phyloP scores from a whole-genome alignment of 2,329 filamentous ascomycete species.

The Cytospora piceicola region DNA sequence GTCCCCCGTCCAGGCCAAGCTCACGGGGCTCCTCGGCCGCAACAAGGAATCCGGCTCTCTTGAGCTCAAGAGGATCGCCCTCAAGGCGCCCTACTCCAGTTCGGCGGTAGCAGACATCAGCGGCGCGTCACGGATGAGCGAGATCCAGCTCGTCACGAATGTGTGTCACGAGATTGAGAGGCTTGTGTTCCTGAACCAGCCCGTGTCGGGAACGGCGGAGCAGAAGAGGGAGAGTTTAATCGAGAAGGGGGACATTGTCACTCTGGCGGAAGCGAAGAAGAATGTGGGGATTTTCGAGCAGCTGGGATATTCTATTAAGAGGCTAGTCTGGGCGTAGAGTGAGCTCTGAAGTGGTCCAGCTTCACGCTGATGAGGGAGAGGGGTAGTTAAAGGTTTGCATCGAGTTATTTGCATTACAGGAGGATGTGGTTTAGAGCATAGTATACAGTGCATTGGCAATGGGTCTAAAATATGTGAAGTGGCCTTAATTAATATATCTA shows the following conservation, averaged over 20 bases:
- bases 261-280: constrained; percentile 80
- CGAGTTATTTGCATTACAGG: not conserved
- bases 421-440: not conserved
- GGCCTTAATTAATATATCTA: not conserved
- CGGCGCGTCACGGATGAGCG: constrained; percentile 50
- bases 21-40: constrained; percentile 49
- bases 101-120: constrained; percentile 60
- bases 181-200: constrained; percentile 57
- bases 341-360: not conserved
- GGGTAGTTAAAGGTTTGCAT: not conserved
- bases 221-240: constrained; percentile 52
- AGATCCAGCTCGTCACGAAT: constrained; percentile 59
- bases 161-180: constrained; percentile 80
- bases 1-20: constrained; percentile 36
- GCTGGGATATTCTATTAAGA: constrained; percentile 88
- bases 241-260: constrained; percentile 74
- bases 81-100: constrained; percentile 59
- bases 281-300: constrained; percentile 87
- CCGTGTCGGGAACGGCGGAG: constrained; percentile 44
- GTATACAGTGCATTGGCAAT: not conserved
- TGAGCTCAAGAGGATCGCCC: constrained; percentile 50
- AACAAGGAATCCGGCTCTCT: constrained; percentile 38
- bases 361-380: not conserved
- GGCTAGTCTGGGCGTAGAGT: constrained; percentile 76
- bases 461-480: not conserved